Evolutionary conservation across 257 asterid genomes (phyloP).

Genomic region (Vinca minor): DNA sequence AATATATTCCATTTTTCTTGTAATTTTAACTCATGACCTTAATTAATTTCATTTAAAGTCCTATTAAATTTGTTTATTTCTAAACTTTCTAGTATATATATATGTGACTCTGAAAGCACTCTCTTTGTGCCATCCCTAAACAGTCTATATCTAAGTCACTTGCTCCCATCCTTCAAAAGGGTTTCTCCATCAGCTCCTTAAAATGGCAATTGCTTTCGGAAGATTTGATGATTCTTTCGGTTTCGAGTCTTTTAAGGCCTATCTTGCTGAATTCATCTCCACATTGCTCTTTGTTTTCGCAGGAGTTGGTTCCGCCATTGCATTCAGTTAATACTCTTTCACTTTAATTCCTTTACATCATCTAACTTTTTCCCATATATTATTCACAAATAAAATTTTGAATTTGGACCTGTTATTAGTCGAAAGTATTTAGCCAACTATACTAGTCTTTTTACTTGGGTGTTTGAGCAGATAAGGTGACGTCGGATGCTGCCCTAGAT

Average conservation of each 20-base stretch:
- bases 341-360: too few species aligned
- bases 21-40: too few species aligned
- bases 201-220: conserved; percentile 82
- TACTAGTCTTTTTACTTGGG: too few species aligned
- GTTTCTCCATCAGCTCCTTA: not conserved
- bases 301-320: conserved; percentile 96
- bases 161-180: too few species aligned
- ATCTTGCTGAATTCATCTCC: conserved; percentile 95
- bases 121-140: conserved; percentile 14
- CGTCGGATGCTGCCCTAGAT: conserved; percentile 54
- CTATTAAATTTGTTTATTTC: not conserved
- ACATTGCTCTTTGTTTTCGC: conserved; percentile 90
- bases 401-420: too few species aligned
- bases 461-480: conserved; percentile 58
- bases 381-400: too few species aligned
- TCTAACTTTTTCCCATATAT: too few species aligned
- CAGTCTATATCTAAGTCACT: too few species aligned
- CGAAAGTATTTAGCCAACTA: too few species aligned
- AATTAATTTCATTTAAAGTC: not conserved
- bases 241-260: conserved; percentile 59
- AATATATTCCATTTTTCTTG: conserved; percentile 14
- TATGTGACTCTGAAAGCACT: conserved; percentile 26
- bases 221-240: conserved; percentile 66
- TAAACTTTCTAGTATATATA: conserved; percentile 26
- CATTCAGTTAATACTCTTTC: conserved; percentile 41